phyloP scores from a whole-genome alignment of 441 rosid genomes.

The Populus hybrid region DNA sequence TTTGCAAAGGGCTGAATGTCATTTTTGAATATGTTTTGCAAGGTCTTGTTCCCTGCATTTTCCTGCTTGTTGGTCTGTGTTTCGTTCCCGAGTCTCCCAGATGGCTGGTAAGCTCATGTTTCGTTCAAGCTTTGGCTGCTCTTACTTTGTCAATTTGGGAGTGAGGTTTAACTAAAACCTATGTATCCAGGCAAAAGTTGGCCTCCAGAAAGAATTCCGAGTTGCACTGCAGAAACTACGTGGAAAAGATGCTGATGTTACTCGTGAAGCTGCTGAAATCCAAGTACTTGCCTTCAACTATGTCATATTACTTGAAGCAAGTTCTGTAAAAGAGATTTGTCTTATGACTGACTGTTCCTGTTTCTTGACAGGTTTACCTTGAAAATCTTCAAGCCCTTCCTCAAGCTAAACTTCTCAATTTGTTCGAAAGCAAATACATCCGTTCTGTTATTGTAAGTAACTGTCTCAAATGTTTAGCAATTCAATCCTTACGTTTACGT shows the following conservation, averaged over 20 bases:
- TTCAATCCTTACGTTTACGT: not conserved
- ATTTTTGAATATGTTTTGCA: slow-evolving; percentile 17
- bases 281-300: slow-evolving; percentile 33
- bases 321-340: not conserved
- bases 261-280: slow-evolving; percentile 70
- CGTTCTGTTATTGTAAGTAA: slow-evolving; percentile 63
- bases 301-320: not conserved
- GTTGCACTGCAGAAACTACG: slow-evolving; percentile 58
- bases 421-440: slow-evolving; percentile 56
- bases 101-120: slow-evolving; percentile 66
- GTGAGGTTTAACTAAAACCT: not conserved
- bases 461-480: not conserved
- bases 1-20: slow-evolving; percentile 13
- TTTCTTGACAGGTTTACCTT: slow-evolving; percentile 37
- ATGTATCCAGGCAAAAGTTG: slow-evolving; percentile 62
- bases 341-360: slow-evolving; percentile 3
- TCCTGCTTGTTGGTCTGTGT: slow-evolving; percentile 63
- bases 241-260: slow-evolving; percentile 61
- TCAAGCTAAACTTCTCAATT: slow-evolving; percentile 52
- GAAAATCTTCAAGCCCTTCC: slow-evolving; percentile 60
- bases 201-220: slow-evolving; percentile 54
- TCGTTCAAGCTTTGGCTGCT: not conserved
- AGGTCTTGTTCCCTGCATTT: slow-evolving; percentile 74
- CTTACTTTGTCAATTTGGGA: not conserved
- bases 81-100: slow-evolving; percentile 90